Evolutionary conservation across 106 monocot genomes (phyloP), one percentile per base, ranked within the genome.

Genomic region (Amphibolis antarctica): DNA sequence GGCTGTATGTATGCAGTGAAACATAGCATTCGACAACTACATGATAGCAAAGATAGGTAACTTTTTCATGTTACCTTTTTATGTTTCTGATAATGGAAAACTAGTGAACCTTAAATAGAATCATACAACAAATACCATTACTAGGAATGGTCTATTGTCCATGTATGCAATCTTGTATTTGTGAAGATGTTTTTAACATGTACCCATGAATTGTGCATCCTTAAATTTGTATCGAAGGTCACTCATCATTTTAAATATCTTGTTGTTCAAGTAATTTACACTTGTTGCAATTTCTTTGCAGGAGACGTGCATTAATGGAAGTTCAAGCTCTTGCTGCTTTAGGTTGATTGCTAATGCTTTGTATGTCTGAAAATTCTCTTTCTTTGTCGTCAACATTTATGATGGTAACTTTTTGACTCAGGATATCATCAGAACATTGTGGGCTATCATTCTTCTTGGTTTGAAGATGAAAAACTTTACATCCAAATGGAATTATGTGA

Each of bases 401-500:
- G 19, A 28, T 48, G 44, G 51, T 25, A 70, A 18, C 60, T 25
- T 13, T 23, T 49, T 17, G 24, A 26, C 66, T 27, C 59, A 91
- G 91, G 96, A 9, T 74, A 67, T 67, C 96, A 96, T 80, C 84
- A 83, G 66, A 90, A 96, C 29, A 76, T 90, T 55, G 82, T 96
- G 47, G 86, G 89, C 57, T 96, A 96, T 44, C 72, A 84, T 76
- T 84, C 74, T 28, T 96, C 96, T 28, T 96, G 96, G 96, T 90
- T 96, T 71, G 96, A 96, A 66, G 82, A 96, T 66, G 86, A 87
- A 42, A 77, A 87, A 23, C 90, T 96, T 3, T 87, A 84, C 65
- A 96, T 96, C 78, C 96, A 96, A 55, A 90, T 96, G 90, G 96
- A 96, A 71, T 90, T 96, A 29, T 96, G 96, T 70, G 86, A 96